These are phyloP conservation scores for Suhomyces xylopsoci DNA, from an alignment of 805 yeast genomes.

Conservation along the genomic window DNA sequence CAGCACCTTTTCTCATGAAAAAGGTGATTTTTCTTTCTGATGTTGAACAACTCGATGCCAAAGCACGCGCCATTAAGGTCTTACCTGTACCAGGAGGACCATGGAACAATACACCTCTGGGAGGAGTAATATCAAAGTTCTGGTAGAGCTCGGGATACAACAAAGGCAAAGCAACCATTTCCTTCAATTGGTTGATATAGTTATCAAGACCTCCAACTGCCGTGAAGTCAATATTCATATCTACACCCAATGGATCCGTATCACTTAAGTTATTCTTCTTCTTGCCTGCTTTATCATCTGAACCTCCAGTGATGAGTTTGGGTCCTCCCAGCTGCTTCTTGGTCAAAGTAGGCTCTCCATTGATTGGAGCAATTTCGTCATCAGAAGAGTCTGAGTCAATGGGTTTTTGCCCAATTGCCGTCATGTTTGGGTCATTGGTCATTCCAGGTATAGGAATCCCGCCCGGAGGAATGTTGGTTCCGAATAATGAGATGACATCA, in stretches of 20 bases:
- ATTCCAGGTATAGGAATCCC: conserved; percentile 39
- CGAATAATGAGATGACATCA: conserved; percentile 82
- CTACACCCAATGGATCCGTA: conserved; percentile 89
- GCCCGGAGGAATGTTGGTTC: conserved; percentile 57
- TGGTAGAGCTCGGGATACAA: conserved; percentile 92
- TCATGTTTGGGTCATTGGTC: conserved; percentile 22
- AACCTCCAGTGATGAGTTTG: conserved; percentile 31
- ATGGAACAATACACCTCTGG: conserved; percentile 94
- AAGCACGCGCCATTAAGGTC: conserved; percentile 94
- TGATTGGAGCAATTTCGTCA: conserved; percentile 51
- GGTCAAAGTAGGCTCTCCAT: conserved; percentile 37
- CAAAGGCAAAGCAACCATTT: conserved; percentile 93
- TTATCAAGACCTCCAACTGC: conserved; percentile 90
- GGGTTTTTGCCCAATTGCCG: conserved; percentile 33
- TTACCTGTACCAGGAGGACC: conserved; percentile 99
- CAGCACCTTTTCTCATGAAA: conserved; percentile 98
- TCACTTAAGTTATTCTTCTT: conserved; percentile 69
- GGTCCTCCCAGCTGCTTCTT: conserved; percentile 23
- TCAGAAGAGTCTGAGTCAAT: conserved; percentile 63
- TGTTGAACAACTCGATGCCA: conserved; percentile 92
- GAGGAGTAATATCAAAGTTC: conserved; percentile 88
- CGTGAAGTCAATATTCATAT: conserved; percentile 78
- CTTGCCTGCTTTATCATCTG: conserved; percentile 36
- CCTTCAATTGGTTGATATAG: conserved; percentile 88
- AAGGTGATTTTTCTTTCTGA: conserved; percentile 85